Base-by-base conservation (phyloP, 805 yeast genomes). In the Lipomyces mesembrius region DNA sequence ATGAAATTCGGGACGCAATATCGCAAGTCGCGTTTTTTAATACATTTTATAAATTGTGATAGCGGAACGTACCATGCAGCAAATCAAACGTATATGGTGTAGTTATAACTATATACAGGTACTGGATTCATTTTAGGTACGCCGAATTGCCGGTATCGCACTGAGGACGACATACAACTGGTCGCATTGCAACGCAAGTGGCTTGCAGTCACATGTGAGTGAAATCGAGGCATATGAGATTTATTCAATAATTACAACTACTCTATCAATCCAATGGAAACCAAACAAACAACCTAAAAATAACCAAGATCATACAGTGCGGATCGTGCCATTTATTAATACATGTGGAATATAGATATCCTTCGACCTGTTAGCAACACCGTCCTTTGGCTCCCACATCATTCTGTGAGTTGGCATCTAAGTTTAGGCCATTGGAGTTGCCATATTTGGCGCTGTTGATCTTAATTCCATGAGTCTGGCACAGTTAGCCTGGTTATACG, bases 381-480 rank as follows among this genome's bases (percentile, higher is more conserved):
- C 71, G 61, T 22, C 68, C 61, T 54, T 60, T 67, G 29, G 58
- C 53, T 43, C 52, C 53, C n/a, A 49, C 32, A 25, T 58, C 71
- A 51, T 59, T 57, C 32, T 17, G 61, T n/a, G 35, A 32, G 55
- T 25, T 57, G 12, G 59, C 57, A 27, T 64, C 68, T 54, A 67
- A 52, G 52, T 57, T 65, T 14, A 67, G 8, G 17, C 64, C 66
- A 11, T 52, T 37, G 20, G 52, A 20, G 32, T 27, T 51, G 34
- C 60, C 52, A 9, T 59, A 54, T 57, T 68, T 68, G 5, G 71
- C 70, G 58, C 66, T 65, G 63, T 68, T 68, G 17, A 68, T 60
- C 59, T 68, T 68, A 53, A 68, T 68, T 25, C 71, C 71, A 58
- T 68, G 71, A 17, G 67, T 63, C 71, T 67, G 35, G 9, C 12